Base-by-base conservation (phyloP, 441 rosid genomes). In the Capsella rubella region DNA sequence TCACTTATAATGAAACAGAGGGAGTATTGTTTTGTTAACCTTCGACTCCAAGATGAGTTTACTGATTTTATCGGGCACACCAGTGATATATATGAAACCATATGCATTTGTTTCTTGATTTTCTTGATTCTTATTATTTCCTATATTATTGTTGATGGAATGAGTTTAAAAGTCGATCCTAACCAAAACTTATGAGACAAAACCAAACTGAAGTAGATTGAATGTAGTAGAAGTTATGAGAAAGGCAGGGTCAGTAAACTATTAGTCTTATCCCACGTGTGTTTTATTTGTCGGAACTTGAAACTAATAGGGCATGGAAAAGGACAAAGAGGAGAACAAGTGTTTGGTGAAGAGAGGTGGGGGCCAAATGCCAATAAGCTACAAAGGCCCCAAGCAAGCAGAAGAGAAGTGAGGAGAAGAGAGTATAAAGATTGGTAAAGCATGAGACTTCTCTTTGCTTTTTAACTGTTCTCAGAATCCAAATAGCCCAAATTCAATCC, bases 231-330 rank as follows among this genome's bases (percentile, higher is more conserved):
- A 34, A 11, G 34, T 25, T 11, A 1, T 47, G 37, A 35, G 34
- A 58, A 47, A 21, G 12, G 64, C 35, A 60, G 60, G 8, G 60
- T 60, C 51, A 11, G 61, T 50, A 13, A 4, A n/a, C 18, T 37
- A 16, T 43, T 35, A 28, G 25, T 21, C 25, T 62, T 32, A 51
- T 72, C 61, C 5, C 46, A 61, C 63, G 69, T 72, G 76, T 72
- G 52, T 21, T 18, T 21, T 62, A 31, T 31, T 52, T 72, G 43
- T 71, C 67, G n/a, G 15, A 50, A 62, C 54, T 40, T n/a, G 25
- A 29, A 52, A 52, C 63, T 15, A 72, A 18, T 31, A 31, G 39
- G 39, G 54, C 64, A 54, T 45, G 57, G 46, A 53, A 73, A 73
- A n/a, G 50, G 64, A 64, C 49, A 64, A 61, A 52, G 15, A 55